These are phyloP conservation scores for Monosporascus sp. DNA, from an alignment of 2,329 filamentous ascomycete genomes.

Conservation along the genomic window DNA sequence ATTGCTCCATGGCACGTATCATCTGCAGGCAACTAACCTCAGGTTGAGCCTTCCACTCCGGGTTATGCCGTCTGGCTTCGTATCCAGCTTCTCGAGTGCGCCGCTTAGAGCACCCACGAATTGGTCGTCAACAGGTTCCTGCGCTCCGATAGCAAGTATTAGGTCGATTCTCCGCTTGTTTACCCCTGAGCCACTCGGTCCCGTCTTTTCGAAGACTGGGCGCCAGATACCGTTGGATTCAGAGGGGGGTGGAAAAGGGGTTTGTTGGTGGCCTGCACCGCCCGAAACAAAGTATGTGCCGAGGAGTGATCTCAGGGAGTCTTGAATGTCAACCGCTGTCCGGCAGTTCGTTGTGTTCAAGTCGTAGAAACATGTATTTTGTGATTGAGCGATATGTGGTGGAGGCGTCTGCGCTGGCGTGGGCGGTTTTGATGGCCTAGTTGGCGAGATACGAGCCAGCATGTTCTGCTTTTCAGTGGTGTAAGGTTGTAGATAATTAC, in stretches of 20 bases:
- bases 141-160: slow-evolving; percentile 55
- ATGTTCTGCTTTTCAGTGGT: slow-evolving; percentile 3
- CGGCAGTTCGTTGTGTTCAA: slow-evolving; percentile 36
- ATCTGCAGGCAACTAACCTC: slow-evolving; percentile 36
- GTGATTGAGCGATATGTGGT: slow-evolving; percentile 8
- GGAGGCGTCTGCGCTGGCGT: slow-evolving; percentile 41
- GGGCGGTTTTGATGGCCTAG: slow-evolving; percentile 29
- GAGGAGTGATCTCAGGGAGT: slow-evolving; percentile 50
- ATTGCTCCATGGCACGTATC: not conserved
- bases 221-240: slow-evolving; percentile 49
- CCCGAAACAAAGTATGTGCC: slow-evolving; percentile 45
- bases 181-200: slow-evolving; percentile 22
- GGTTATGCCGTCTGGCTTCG: slow-evolving; percentile 42
- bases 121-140: slow-evolving; percentile 47
- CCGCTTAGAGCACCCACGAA: slow-evolving; percentile 44
- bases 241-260: slow-evolving; percentile 42
- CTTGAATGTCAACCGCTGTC: slow-evolving; percentile 52
- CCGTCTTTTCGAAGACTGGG: slow-evolving; percentile 42
- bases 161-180: slow-evolving; percentile 45
- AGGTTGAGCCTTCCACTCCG: slow-evolving; percentile 55
- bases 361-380: slow-evolving; percentile 38
- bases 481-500: slow-evolving; percentile 10
- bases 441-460: slow-evolving; percentile 5
- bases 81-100: slow-evolving; percentile 51
- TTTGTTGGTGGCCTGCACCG: slow-evolving; percentile 42